phyloP scores from a whole-genome alignment of 2,329 filamentous ascomycete species.

The Pyrenophora seminiperda region DNA sequence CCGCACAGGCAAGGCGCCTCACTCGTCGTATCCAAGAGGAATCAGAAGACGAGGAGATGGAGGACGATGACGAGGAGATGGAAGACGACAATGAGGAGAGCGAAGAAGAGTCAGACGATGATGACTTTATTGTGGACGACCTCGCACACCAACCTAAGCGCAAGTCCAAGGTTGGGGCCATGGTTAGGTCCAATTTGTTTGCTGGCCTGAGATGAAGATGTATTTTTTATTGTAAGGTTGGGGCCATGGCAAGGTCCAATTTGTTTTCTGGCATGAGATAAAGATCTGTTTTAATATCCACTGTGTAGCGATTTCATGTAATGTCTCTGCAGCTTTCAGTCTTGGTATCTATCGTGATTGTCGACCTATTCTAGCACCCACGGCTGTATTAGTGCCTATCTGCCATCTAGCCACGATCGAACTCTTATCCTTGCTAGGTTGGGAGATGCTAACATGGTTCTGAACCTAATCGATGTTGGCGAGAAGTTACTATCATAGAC shows the following conservation, averaged over 20 bases:
- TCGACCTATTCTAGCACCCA: no score
- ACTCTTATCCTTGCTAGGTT: no score
- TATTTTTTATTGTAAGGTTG: no score
- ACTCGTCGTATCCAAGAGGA: not conserved
- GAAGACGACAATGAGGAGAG: not conserved
- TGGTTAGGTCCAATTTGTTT: not conserved
- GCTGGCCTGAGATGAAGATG: not conserved
- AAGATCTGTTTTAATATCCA: no score
- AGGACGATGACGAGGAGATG: not conserved
- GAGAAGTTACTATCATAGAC: no score
- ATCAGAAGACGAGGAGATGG: not conserved
- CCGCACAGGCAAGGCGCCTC: not conserved
- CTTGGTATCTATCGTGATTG: no score
- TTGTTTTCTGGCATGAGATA: not conserved
- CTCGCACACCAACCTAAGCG: not conserved
- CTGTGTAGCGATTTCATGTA: no score
- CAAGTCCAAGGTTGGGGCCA: not conserved
- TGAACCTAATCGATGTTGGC: no score
- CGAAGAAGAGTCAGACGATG: not conserved
- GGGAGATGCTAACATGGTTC: no score
- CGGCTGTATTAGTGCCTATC: no score
- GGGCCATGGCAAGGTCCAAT: not conserved
- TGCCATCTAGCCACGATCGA: no score
- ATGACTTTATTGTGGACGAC: constrained; percentile 2
- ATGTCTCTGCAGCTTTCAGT: no score